Conservation (phyloP, 2,329 filamentous ascomycete genomes). For the Fusarium sp. region DNA sequence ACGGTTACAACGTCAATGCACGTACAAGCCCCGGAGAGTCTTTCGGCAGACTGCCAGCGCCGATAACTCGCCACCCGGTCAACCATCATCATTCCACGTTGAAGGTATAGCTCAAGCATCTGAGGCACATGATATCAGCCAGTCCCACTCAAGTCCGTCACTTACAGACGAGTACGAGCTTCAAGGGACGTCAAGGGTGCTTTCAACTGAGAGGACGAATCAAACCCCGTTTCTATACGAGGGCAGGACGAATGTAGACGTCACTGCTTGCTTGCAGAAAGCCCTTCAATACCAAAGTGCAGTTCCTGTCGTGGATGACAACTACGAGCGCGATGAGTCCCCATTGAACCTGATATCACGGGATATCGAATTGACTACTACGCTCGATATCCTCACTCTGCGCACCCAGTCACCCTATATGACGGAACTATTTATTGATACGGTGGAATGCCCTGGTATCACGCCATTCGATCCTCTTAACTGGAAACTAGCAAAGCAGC, state of each 20-base stretch:
- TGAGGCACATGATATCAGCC: rapidly evolving
- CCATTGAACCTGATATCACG: background rate
- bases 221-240: background rate
- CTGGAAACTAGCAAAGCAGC: background rate
- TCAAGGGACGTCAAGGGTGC: rapidly evolving
- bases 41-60: background rate
- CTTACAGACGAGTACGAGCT: background rate
- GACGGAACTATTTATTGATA: background rate
- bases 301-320: background rate
- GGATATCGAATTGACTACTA: background rate
- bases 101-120: background rate
- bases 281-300: background rate
- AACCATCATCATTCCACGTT: background rate
- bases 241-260: background rate
- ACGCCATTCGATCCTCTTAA: background rate
- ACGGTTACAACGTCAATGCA: background rate
- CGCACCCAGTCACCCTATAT: background rate
- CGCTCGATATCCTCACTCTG: background rate
- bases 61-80: background rate
- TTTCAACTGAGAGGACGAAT: background rate
- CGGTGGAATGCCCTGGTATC: background rate
- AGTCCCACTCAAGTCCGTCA: background rate
- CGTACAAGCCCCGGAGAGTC: background rate
- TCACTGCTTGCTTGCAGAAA: background rate
- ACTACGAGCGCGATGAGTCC: background rate